Base-by-base conservation (phyloP, 371 early-diverging fungal genomes). In the Zychaea mexicana region DNA sequence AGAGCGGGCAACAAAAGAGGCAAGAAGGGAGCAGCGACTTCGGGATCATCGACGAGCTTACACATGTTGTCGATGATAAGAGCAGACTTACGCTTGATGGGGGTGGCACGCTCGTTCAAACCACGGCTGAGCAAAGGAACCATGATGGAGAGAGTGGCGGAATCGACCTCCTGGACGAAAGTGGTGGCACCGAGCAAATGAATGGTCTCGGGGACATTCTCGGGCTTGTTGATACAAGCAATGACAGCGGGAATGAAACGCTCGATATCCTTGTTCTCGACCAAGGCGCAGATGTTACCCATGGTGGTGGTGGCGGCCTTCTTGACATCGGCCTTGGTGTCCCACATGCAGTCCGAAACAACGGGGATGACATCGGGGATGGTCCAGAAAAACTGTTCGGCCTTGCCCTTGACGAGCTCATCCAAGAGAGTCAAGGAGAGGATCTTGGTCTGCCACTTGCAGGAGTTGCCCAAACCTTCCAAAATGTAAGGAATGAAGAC, bases 51-150 rank as follows among this genome's bases (percentile, higher is more conserved):
- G 64, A 92, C 92, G 38, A 94, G 86, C 81, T 92, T 92, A 72
- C 87, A 92, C 87, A 94, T 87, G 77, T 94, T 94, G 73, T 91
- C 90, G 53, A 93, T 90, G 64, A 93, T 92, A 69, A 92, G 87
- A 62, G 92, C 88, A 64, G 91, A 79, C 77, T 91, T 90, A 82
- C 93, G 93, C 71, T 90, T 82, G 68, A 88, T 85, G 64, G 87
- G 68, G 42, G 86, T 86, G 39, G 74, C 70, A 56, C 87, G 78
- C 63, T 87, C 89, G 22, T 78, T 71, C 57, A 94, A 79, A 86
- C 92, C 92, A 81, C 92, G 90, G 62, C 76, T 74, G 57, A 94
- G 77, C n/a, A 92, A 81, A 49, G 94, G 94, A 62, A 85, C 84
- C 88, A 94, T 89, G 74, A 94, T 88, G 73, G 92, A 89, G 19